Evolutionary conservation across 768 basidiomycete species (phyloP), one percentile per base, ranked within the genome.

Genomic region (Leccinellum rugosiceps): DNA sequence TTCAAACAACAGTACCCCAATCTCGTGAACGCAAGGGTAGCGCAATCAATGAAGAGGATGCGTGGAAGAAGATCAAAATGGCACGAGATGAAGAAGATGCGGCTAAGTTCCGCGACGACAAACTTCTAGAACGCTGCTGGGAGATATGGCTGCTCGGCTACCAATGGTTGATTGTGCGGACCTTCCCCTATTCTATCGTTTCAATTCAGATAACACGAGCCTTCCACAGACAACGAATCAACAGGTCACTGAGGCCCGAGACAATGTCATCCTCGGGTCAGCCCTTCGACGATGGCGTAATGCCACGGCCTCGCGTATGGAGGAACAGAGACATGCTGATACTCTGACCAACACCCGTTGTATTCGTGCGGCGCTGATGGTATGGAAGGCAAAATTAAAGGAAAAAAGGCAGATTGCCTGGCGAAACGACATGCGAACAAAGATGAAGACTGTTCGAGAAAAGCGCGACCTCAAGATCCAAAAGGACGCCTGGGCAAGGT

Each of bases 11-110:
- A 53, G 34, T 59, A 54, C 58, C 61, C 49, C 64, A 64, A 58
- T 56, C 63, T 21, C 69, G 77, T 49, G 78, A 76, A 59, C 77
- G 78, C 26, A 79, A 73, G 61, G 78, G 76, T 13, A 82, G 76
- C 61, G 74, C 77, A n/a, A 71, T 84, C 19, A 84, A 88, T 63
- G 83, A 87, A 65, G 83, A 87, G 54, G 86, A 89, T 56, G 86
- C 86, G 0, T 93, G 90, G 88, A 84, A 85, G 62, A 89, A 85
- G 60, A 84, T 91, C 32, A 79, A 81, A 65, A 82, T 87, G 77
- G 78, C 82, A 47, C 82, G 83, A 63, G 84, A 90, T 61, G 86
- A 92, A 65, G 76, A 80, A 62, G 80, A 83, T 28, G 92, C 92
- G 19, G 88, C 86, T 68, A 76, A 76, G 55, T 92, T 86, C 69